Evolutionary conservation across 345 rosid genomes (phyloP), one percentile per base, ranked within the genome.

Genomic region (Linum trigynum): DNA sequence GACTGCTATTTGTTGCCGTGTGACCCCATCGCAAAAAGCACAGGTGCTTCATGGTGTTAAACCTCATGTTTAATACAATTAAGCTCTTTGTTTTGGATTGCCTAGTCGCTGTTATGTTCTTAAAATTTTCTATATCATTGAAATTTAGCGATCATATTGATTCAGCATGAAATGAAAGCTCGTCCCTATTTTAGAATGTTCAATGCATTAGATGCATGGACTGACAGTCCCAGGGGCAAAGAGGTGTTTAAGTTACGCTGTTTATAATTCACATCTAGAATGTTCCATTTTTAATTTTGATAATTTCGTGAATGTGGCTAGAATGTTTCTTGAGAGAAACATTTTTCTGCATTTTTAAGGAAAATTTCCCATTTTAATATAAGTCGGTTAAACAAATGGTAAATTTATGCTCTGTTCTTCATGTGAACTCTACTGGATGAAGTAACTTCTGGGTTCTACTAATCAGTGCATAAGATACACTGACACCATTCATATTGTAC

Each of bases 1-100:
- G 83, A 94, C 99, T 74, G 99, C 99, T 58, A 88, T 91, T 69
- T 94, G 99, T 79, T 90, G 99, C 63, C 97, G 95, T 23, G 96
- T 91, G 75, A 91, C 97, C 65, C 99, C 97, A 65, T 90, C 99
- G 14, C 99, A 94, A 62, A 94, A 94, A 70, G 99, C 97, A 43
- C 99, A 94, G 99, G 99, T 94, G 59, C 4, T 59, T 59, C 62
- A 50, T 70, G 39, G 40, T 57, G 65, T 59, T 38, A 68, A 71
- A 16, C 59, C 60, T 68, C 42, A 43, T 15, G 16, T 42, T 17
- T 48, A 48, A 48, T 48, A 48, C 53, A 48, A 48, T 48, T 48
- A 48, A 10, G 14, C 53, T 12, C 15, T 10, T 6, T 6, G 53
- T 48, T 48, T 9, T 48, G 53, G 15, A 48, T 48, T 23, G 32